These are phyloP conservation scores for Trypanosoma platydactyli DNA, from an alignment of 208 protist genomes.

Conservation along the genomic window DNA sequence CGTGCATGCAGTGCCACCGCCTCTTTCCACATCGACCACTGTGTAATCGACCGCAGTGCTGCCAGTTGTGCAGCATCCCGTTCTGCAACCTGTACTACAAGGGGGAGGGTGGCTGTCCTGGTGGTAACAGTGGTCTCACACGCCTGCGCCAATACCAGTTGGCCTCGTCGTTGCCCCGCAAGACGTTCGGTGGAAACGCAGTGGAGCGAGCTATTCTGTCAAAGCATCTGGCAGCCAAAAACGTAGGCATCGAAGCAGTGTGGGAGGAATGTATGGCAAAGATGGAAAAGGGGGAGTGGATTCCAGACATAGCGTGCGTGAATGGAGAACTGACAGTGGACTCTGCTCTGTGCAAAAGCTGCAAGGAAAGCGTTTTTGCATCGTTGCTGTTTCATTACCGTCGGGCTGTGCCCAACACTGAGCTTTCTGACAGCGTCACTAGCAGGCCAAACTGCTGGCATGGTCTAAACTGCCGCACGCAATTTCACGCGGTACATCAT, in stretches of 20 bases:
- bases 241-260: slow-evolving; percentile 33
- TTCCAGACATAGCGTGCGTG: slow-evolving; percentile 59
- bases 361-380: slow-evolving; percentile 53
- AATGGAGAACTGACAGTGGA: slow-evolving; percentile 40
- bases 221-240: slow-evolving; percentile 46
- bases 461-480: slow-evolving; percentile 80
- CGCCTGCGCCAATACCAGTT: slow-evolving; percentile 24
- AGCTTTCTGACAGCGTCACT: slow-evolving; percentile 64
- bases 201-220: slow-evolving; percentile 75
- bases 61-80: slow-evolving; percentile 69
- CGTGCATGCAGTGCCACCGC: slow-evolving; percentile 43
- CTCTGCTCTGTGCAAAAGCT: slow-evolving; percentile 57
- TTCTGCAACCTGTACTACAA: slow-evolving; percentile 82
- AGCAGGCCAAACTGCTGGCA: slow-evolving; percentile 86
- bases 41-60: slow-evolving; percentile 67
- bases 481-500: slow-evolving; percentile 79
- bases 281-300: slow-evolving; percentile 45
- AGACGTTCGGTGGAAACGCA: slow-evolving; percentile 67
- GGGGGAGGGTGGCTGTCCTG: slow-evolving; percentile 37
- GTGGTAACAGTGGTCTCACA: neutral
- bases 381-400: slow-evolving; percentile 82
- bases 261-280: slow-evolving; percentile 57
- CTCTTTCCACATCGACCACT: slow-evolving; percentile 76
- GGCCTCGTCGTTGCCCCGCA: slow-evolving; percentile 35
- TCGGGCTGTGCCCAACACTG: slow-evolving; percentile 40